Percentiles rank a stretch among this genome's conserved stretches.
Conservation (phyloP, 805 yeast species). For the Barnettozyma sucrosica region DNA sequence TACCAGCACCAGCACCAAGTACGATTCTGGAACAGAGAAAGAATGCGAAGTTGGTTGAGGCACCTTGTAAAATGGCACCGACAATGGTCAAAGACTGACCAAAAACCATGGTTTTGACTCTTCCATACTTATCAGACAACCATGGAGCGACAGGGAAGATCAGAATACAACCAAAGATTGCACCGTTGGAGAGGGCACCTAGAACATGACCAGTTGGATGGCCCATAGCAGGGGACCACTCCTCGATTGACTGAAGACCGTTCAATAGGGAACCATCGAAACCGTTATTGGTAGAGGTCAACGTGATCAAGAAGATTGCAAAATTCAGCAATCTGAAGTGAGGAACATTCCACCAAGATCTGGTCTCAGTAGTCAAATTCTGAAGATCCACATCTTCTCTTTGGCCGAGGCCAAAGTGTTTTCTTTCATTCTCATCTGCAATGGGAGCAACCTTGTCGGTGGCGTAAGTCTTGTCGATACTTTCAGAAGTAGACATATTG, state of each 20-base stretch:
- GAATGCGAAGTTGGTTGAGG: slow-evolving; percentile 5
- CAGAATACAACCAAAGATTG: slow-evolving; percentile 31
- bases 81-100: slow-evolving; percentile 18
- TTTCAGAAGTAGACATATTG: not conserved
- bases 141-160: slow-evolving; percentile 26
- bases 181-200: slow-evolving; percentile 38
- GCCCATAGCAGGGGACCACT: slow-evolving; percentile 36
- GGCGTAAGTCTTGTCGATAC: not conserved
- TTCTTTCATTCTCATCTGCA: not conserved
- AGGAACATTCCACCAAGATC: slow-evolving; percentile 30
- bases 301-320: slow-evolving; percentile 35
- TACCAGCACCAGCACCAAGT: slow-evolving; percentile 40
- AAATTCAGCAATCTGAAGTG: slow-evolving; percentile 33
- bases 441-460: not conserved
- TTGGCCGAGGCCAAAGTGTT: not conserved
- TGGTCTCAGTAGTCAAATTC: not conserved
- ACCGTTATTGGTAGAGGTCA: slow-evolving; percentile 42
- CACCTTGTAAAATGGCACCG: slow-evolving; percentile 22
- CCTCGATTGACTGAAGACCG: slow-evolving; percentile 38
- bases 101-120: slow-evolving; percentile 26
- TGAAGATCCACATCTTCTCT: not conserved
- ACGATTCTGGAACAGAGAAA: slow-evolving; percentile 32
- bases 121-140: slow-evolving; percentile 35
- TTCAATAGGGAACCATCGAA: slow-evolving; percentile 45
- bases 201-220: slow-evolving; percentile 32